Percentiles rank a stretch among this genome's conserved stretches.
These are phyloP conservation scores for Thraustochytrium sp. DNA, from an alignment of 352 stramenopile genomes.

Conservation along the genomic window DNA sequence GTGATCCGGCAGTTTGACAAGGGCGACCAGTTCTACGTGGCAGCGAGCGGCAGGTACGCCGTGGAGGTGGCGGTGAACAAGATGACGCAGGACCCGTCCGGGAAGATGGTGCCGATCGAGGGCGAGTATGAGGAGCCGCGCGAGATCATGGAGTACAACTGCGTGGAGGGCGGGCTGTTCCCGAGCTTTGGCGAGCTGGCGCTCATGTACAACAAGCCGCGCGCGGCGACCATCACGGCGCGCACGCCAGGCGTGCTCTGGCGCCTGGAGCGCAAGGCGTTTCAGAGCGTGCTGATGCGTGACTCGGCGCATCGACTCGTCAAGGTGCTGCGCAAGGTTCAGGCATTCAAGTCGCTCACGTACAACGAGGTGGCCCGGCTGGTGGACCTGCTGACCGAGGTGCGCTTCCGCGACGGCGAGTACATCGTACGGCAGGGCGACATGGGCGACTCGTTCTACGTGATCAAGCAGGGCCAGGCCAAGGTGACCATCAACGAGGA, in stretches of 20 bases:
- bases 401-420: slow-evolving; percentile 86
- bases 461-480: slow-evolving; percentile 78
- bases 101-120: slow-evolving; percentile 60
- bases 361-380: slow-evolving; percentile 82
- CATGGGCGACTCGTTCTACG: slow-evolving; percentile 77
- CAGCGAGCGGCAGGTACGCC: slow-evolving; percentile 79
- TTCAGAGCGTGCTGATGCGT: slow-evolving; percentile 80
- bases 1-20: slow-evolving; percentile 85
- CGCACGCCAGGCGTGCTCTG: slow-evolving; percentile 79
- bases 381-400: slow-evolving; percentile 83
- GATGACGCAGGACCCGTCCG: slow-evolving; percentile 48
- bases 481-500: slow-evolving; percentile 50
- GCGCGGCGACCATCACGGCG: slow-evolving; percentile 83
- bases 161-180: slow-evolving; percentile 56
- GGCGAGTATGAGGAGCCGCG: slow-evolving; percentile 54
- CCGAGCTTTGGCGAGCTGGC: slow-evolving; percentile 85
- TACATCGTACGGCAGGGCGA: slow-evolving; percentile 86
- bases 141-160: slow-evolving; percentile 40
- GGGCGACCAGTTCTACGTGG: slow-evolving; percentile 88
- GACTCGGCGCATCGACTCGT: slow-evolving; percentile 68
- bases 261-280: slow-evolving; percentile 83
- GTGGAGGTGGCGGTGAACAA: slow-evolving; percentile 63
- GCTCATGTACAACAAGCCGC: slow-evolving; percentile 78
- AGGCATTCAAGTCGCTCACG: slow-evolving; percentile 80
- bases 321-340: slow-evolving; percentile 82